Evolutionary conservation across 73 alveolate genomes (phyloP), one percentile per base, ranked within the genome.

Genomic region (Paramecium sexaurelia): DNA sequence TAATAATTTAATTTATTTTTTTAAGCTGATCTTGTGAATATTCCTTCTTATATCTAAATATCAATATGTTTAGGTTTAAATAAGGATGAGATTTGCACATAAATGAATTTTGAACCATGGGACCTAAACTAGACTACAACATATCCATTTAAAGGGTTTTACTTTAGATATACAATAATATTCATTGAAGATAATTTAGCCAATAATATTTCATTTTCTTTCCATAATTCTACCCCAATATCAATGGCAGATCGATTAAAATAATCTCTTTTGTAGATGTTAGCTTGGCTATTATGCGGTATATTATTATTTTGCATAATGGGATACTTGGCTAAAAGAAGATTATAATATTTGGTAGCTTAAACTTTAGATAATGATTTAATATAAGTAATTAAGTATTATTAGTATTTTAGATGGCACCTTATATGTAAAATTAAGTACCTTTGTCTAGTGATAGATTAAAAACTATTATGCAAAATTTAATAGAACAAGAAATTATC

Each of bases 271-370:
- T 19, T 78, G 2, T 43, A 78, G 41, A 41, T 78, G 40, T 41
- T 78, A 7, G 45, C 55, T 78, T 78, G 71, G 68, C 4, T 78
- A 2, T 13, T 15, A 6, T 78, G 68, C 22, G 90, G 90, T 5
- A 78, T 78, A 17, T 20, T 78, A 7, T 5, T 78, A 40, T 22
- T 45, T 45, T 19, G 33, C 20, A 24, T 43, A 37, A 40, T 78
- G 40, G 43, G 90, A 9, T 78, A 41, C 36, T 9, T 41, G 32
- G 90, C 90, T 10, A 78, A 43, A 15, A 40, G 90, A 78, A 78
- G 90, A 78, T 17, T 78, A 0, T 43, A 78, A 78, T 29, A 37
- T 39, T 78, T 78, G 15, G 71, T 45, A 7, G 75, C 75, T 2
- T 78, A 78, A 45, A 26, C 68, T 0, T n/a, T 17, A 29, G 90